Conservation (phyloP, 2,329 filamentous ascomycete species). For the Venturiaceae sp. region DNA sequence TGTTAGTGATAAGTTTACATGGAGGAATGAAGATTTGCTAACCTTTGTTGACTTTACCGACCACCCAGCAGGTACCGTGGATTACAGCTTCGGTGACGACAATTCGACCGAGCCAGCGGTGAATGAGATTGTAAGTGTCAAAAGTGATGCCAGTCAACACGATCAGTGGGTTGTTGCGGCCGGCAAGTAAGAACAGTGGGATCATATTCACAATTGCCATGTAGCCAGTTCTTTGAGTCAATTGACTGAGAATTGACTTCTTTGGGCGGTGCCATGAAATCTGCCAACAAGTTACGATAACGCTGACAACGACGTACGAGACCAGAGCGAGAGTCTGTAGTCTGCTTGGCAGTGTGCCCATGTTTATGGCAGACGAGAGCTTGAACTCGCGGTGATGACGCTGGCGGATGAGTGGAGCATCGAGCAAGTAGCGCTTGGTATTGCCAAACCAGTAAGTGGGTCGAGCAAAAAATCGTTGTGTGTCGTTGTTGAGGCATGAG, state of each 20-base stretch:
- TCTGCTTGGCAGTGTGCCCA: slow-evolving; percentile 39
- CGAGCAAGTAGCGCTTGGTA: slow-evolving; percentile 36
- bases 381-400: slow-evolving; percentile 43
- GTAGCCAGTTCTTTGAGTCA: slow-evolving; percentile 59
- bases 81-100: slow-evolving; percentile 59
- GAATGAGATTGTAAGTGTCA: slow-evolving; percentile 73
- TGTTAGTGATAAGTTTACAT: not conserved
- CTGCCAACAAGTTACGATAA: slow-evolving; percentile 35
- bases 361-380: slow-evolving; percentile 36
- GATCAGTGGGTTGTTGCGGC: slow-evolving; percentile 71
- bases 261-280: slow-evolving; percentile 57
- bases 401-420: slow-evolving; percentile 36
- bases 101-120: slow-evolving; percentile 72
- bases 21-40: not conserved
- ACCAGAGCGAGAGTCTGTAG: slow-evolving; percentile 37
- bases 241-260: slow-evolving; percentile 59
- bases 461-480: slow-evolving; percentile 66
- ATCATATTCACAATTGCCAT: slow-evolving; percentile 69
- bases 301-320: slow-evolving; percentile 38
- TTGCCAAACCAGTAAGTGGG: slow-evolving; percentile 41
- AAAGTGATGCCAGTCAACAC: slow-evolving; percentile 63
- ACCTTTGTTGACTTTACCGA: slow-evolving; percentile 25
- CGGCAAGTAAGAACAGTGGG: slow-evolving; percentile 64
- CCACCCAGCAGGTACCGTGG: slow-evolving; percentile 54
- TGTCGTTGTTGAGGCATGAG: slow-evolving; percentile 67